Conservation (phyloP, 2,329 filamentous ascomycete genomes). For the Colletotrichum tabaci region DNA sequence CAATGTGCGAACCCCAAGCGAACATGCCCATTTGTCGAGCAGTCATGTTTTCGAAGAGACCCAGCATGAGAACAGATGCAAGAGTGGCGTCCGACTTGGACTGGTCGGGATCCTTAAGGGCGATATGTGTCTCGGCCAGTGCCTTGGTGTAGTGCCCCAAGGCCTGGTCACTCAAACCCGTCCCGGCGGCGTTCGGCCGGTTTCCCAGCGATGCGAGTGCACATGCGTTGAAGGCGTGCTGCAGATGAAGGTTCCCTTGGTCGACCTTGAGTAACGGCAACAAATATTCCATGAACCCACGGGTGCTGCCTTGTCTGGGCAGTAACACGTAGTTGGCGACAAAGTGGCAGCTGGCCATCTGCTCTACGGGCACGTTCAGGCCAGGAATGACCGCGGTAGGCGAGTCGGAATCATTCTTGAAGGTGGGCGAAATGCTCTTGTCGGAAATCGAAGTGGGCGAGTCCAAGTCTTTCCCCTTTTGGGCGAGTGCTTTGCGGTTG, state of each 20-base stretch:
- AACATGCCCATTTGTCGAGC: constrained; percentile 44
- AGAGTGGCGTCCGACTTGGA: constrained; percentile 71
- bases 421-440: constrained; percentile 42
- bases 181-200: constrained; percentile 55
- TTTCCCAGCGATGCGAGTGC: constrained; percentile 71
- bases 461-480: constrained; percentile 51
- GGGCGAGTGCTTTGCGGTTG: constrained; percentile 61
- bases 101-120: constrained; percentile 65
- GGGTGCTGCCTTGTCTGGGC: constrained; percentile 63
- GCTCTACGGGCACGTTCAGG: constrained; percentile 65
- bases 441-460: constrained; percentile 46
- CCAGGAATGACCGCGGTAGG: constrained; percentile 49
- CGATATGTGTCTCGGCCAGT: constrained; percentile 65
- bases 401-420: constrained; percentile 43
- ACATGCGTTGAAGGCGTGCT: constrained; percentile 72
- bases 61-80: constrained; percentile 71
- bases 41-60: constrained; percentile 69
- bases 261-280: constrained; percentile 68
- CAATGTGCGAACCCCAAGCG: constrained; percentile 76
- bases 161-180: constrained; percentile 57
- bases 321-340: constrained; percentile 72
- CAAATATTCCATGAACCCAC: constrained; percentile 73
- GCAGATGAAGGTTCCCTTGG: constrained; percentile 62
- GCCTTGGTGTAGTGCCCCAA: constrained; percentile 70
- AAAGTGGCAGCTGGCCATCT: constrained; percentile 72